Evolutionary conservation across 2,329 filamentous ascomycete genomes (phyloP).

Genomic region (Colletotrichum tropicicola): DNA sequence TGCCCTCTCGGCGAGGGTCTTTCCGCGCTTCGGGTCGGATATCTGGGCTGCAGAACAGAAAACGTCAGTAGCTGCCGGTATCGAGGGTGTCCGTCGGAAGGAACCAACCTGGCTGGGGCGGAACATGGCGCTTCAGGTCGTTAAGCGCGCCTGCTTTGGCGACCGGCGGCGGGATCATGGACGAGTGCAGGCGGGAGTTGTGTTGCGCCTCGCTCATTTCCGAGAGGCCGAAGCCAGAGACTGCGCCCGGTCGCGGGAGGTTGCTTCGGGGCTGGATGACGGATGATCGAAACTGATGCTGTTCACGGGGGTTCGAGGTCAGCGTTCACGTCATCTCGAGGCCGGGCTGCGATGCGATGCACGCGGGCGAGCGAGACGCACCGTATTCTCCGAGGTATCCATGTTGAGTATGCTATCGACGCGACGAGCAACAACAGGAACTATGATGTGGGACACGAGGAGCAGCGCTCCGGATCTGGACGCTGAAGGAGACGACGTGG

Average conservation of each 20-base stretch:
- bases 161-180: conserved; percentile 48
- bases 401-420: conserved; percentile 42
- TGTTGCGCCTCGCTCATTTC: conserved; percentile 69
- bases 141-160: conserved; percentile 40
- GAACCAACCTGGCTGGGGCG: conserved; percentile 53
- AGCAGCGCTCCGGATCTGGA: conserved; percentile 46
- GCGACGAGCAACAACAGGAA: conserved; percentile 23
- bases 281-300: conserved; percentile 34
- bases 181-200: conserved; percentile 60
- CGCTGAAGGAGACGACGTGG: conserved; percentile 37
- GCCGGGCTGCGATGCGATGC: no score
- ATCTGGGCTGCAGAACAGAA: conserved; percentile 45
- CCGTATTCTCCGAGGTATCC: conserved; percentile 46
- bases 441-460: conserved; percentile 41
- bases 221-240: conserved; percentile 49
- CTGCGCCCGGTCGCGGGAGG: conserved; percentile 32
- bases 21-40: conserved; percentile 63
- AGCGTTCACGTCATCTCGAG: background rate
- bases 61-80: conserved; percentile 8
- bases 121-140: conserved; percentile 59
- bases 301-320: background rate
- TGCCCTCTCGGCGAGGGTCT: conserved; percentile 64
- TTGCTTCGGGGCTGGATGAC: conserved; percentile 33
- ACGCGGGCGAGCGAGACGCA: conserved; percentile 34
- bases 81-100: background rate